A percentile compares a stretch with the other conserved stretches of the same genome.
These are phyloP conservation scores for Cryptococcus maquisensis DNA, from an alignment of 1,284 basidiomycete genomes.

Conservation along the genomic window DNA sequence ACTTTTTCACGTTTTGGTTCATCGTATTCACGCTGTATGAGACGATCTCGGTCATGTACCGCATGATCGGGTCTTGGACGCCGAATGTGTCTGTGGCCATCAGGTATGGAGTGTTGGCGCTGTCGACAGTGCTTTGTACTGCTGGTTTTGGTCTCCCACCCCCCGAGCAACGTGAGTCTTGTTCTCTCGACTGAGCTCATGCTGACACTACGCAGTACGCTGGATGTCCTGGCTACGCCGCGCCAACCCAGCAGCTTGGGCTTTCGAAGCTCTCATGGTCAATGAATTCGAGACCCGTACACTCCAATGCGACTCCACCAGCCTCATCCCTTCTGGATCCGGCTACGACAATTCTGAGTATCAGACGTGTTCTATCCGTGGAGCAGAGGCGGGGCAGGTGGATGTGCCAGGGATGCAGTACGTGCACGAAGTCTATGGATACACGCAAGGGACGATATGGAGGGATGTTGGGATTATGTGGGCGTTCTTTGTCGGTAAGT, in stretches of 20 bases:
- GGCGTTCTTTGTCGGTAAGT: constrained; percentile 24
- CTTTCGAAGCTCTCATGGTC: background rate
- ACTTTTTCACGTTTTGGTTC: constrained; percentile 17
- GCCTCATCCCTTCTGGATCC: background rate
- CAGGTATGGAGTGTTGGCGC: background rate
- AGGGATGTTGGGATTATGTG: constrained; percentile 59
- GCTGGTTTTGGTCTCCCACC: background rate
- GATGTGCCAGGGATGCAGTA: too few species aligned
- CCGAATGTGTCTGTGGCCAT: background rate
- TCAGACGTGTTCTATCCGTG: too few species aligned
- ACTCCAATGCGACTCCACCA: background rate
- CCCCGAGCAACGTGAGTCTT: background rate
- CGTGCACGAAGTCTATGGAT: too few species aligned
- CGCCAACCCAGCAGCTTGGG: background rate
- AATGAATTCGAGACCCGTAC: background rate
- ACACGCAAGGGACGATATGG: constrained; percentile 23
- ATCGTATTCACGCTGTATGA: constrained; percentile 33
- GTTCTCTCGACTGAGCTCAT: too few species aligned
- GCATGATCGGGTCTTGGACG: background rate
- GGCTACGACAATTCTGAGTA: background rate
- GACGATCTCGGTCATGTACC: background rate
- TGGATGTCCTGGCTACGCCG: background rate
- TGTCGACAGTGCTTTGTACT: constrained; percentile 34
- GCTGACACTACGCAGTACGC: too few species aligned
- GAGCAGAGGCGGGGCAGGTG: too few species aligned